Conservation (phyloP, 2,329 filamentous ascomycete genomes). For the Penicillium psychrosexuale region DNA sequence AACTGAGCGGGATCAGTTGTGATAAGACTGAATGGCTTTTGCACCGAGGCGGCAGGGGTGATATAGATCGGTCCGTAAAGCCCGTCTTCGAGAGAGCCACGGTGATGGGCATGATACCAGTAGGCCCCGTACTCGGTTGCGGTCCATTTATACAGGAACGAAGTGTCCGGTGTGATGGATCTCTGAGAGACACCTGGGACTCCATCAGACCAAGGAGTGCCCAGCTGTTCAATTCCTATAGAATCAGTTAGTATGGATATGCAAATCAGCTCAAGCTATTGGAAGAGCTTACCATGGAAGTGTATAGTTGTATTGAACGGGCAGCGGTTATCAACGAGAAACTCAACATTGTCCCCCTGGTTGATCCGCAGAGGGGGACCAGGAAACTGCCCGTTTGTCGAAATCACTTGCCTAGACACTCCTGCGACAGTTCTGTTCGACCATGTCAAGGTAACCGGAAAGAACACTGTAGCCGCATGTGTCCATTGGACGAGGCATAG, state of each 20-base stretch:
- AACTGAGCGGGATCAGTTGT: constrained; percentile 33
- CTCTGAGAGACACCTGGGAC: constrained; percentile 57
- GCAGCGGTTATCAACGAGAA: constrained; percentile 28
- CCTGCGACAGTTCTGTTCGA: constrained; percentile 25
- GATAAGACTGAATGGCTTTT: constrained; percentile 30
- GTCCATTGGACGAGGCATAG: constrained; percentile 15
- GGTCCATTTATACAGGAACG: constrained; percentile 55
- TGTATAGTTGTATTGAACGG: constrained; percentile 32
- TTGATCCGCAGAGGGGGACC: constrained; percentile 27
- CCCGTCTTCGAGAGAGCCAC: constrained; percentile 59
- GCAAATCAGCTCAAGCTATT: background rate
- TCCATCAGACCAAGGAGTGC: constrained; percentile 60
- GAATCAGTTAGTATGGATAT: background rate
- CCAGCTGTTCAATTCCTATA: constrained; percentile 40
- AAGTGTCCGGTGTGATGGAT: constrained; percentile 49
- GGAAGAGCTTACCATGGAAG: constrained; percentile 26
- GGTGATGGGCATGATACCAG: constrained; percentile 60
- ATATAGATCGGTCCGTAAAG: constrained; percentile 58
- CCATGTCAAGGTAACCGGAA: constrained; percentile 26
- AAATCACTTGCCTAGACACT: constrained; percentile 23
- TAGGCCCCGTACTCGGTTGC: constrained; percentile 58
- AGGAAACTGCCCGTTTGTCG: constrained; percentile 31
- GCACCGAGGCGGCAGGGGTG: constrained; percentile 21
- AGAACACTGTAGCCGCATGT: constrained; percentile 16
- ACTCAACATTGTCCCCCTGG: constrained; percentile 30